Percentiles rank a stretch among this genome's conserved stretches.
phyloP scores from a whole-genome alignment of 805 yeast species.

The Candida railenensis region DNA sequence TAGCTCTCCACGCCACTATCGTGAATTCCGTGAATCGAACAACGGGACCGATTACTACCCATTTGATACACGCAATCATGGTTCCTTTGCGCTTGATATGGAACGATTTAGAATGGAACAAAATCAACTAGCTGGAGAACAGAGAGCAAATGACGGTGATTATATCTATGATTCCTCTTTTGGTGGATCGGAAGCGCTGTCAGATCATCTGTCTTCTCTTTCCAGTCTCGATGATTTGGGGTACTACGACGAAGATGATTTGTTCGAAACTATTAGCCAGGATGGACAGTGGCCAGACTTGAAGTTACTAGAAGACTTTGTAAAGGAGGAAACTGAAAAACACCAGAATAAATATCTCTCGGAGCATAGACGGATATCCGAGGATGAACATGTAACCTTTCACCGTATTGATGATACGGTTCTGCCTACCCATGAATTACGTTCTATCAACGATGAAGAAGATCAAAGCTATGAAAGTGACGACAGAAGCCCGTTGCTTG shows the following conservation, averaged over 20 bases:
- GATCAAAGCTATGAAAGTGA: slow-evolving; percentile 12
- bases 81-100: slow-evolving; percentile 39
- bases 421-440: slow-evolving; percentile 27
- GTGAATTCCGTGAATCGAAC: too few relatives aligned
- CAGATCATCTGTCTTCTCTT: slow-evolving; percentile 58
- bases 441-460: background rate
- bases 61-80: slow-evolving; percentile 8
- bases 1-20: background rate
- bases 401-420: slow-evolving; percentile 20
- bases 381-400: slow-evolving; percentile 4
- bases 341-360: slow-evolving; percentile 23
- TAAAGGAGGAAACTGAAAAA: slow-evolving; percentile 59
- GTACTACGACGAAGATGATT: slow-evolving; percentile 42
- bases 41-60: too few relatives aligned
- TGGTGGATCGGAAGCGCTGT: slow-evolving; percentile 61
- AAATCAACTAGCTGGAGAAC: slow-evolving; percentile 10
- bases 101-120: slow-evolving; percentile 36
- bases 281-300: slow-evolving; percentile 78
- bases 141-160: slow-evolving; percentile 9
- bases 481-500: slow-evolving; percentile 26
- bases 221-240: slow-evolving; percentile 85
- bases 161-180: slow-evolving; percentile 19
- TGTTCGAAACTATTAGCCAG: slow-evolving; percentile 11
- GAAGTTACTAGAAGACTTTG: slow-evolving; percentile 69
- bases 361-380: background rate